Evolutionary conservation across 1,284 basidiomycete species (phyloP), one percentile per base, ranked within the genome.

Genomic region (Coniferiporia weirii): DNA sequence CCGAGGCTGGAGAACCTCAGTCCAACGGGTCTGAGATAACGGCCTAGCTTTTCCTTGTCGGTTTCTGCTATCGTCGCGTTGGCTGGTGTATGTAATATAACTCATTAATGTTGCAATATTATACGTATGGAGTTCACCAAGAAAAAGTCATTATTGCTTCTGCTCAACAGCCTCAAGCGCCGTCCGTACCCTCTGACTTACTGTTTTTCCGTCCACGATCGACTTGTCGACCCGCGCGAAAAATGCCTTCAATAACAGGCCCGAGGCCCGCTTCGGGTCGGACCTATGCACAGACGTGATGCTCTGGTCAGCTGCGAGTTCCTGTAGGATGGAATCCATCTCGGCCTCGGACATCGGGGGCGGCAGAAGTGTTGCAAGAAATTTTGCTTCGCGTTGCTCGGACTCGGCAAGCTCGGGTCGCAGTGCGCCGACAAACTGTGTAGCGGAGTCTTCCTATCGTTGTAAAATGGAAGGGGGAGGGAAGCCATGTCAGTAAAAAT

Each of bases 371-470:
- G 71, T 68, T 19, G 78, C 70, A 48, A 91, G 71, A 27, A 87
- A 67, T 45, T 74, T 71, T 17, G 74, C 81, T 72, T 91, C 87
- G 36, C 69, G 70, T 4, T 71, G 67, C 70, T 89, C 87, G 63
- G 83, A 83, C 52, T 79, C 77, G 27, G 84, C 87, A 40, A 90
- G 78, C 59, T 90, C 87, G 1, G 71, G 70, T 44, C 88, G 79
- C 8, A 77, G 75, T n/a, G 83, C 84, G 64, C 77, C 71, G 5
- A 65, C 64, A 63, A 80, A 90, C 64, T 83, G 79, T 17, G 69
- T 64, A 10, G 81, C 83, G 46, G 87, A 79, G 52, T 88, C 87
- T 6, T 69, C 73, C 87, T 90, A n/a, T 46, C 2, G 19, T 15
- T 19, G 8, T 63, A 10, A 51, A 52, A n/a, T 19, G 55, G 27